Percentiles rank a stretch among this genome's conserved stretches.
These are phyloP conservation scores for Lentinula guzmanii DNA, from an alignment of 768 basidiomycete genomes.

Conservation along the genomic window DNA sequence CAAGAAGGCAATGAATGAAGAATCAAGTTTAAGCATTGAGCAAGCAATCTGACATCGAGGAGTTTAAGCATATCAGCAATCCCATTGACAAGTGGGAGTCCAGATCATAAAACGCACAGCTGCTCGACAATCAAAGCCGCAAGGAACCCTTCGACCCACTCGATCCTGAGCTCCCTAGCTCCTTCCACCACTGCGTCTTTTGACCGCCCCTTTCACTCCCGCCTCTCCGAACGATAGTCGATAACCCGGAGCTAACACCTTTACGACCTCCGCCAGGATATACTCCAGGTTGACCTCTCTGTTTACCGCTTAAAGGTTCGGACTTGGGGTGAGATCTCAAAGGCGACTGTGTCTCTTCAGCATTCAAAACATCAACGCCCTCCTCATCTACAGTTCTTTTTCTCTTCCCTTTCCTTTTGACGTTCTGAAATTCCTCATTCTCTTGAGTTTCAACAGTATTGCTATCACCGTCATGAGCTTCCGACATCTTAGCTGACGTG, in stretches of 20 bases:
- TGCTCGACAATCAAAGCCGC: conserved; percentile 2
- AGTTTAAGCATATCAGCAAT: no score
- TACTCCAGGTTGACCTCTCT: conserved; percentile 10
- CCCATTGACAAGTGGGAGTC: no score
- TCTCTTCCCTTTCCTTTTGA: conserved; percentile 10
- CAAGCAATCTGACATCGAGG: no score
- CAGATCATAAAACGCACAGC: no score
- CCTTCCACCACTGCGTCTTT: conserved; percentile 42
- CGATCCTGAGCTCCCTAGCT: conserved; percentile 15
- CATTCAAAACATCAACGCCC: conserved; percentile 8
- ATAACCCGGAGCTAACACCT: conserved; percentile 59
- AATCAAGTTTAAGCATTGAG: no score
- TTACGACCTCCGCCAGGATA: conserved; percentile 53
- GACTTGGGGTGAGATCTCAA: background rate
- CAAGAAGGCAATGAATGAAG: no score
- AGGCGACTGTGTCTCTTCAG: background rate
- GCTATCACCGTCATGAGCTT: background rate
- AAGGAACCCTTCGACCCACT: conserved; percentile 16
- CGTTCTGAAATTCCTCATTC: background rate
- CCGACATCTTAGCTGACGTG: background rate
- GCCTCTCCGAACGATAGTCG: conserved; percentile 32
- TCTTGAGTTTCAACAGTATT: background rate
- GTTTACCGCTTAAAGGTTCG: conserved; percentile 8
- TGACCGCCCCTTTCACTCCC: conserved; percentile 8
- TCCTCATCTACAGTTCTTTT: conserved; percentile 13